phyloP scores from a whole-genome alignment of 371 early-diverging fungal species.

The Fennellomyces sp. region DNA sequence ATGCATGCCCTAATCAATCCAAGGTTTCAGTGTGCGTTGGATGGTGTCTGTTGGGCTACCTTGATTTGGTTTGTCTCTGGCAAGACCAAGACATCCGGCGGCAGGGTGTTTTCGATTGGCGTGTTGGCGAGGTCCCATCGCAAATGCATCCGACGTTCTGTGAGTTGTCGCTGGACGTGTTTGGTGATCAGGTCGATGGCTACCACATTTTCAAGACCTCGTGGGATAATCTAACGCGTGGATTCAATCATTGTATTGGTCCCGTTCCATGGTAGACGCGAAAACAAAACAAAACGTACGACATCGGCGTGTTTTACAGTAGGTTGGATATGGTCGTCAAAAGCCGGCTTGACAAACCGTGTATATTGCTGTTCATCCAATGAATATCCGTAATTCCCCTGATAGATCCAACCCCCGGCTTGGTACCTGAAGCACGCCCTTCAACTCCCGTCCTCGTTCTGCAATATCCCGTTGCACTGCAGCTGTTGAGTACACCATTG shows the following conservation, averaged over 20 bases:
- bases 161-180: constrained; percentile 81
- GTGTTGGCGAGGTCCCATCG: constrained; percentile 66
- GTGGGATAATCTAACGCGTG: constrained; percentile 89
- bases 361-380: constrained; percentile 69
- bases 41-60: constrained; percentile 20
- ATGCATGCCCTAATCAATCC: constrained; percentile 67
- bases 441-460: constrained; percentile 84
- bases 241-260: not conserved
- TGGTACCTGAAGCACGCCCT: constrained; percentile 73
- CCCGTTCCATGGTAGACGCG: not conserved
- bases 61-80: constrained; percentile 70
- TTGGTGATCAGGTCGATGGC: constrained; percentile 92
- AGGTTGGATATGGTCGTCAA: constrained; percentile 86
- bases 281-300: constrained; percentile 31
- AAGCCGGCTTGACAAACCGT: constrained; percentile 91
- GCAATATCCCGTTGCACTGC: constrained; percentile 87
- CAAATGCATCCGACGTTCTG: constrained; percentile 69
- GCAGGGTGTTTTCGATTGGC: constrained; percentile 41
- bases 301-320: constrained; percentile 91
- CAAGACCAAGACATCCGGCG: constrained; percentile 56
- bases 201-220: constrained; percentile 87
- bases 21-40: not conserved
- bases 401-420: not conserved
- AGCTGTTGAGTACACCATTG: not conserved
- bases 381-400: not conserved